Evolutionary conservation across 129 eudicot species (phyloP), one percentile per base, ranked within the genome.

Genomic region (Erigeron canadensis): DNA sequence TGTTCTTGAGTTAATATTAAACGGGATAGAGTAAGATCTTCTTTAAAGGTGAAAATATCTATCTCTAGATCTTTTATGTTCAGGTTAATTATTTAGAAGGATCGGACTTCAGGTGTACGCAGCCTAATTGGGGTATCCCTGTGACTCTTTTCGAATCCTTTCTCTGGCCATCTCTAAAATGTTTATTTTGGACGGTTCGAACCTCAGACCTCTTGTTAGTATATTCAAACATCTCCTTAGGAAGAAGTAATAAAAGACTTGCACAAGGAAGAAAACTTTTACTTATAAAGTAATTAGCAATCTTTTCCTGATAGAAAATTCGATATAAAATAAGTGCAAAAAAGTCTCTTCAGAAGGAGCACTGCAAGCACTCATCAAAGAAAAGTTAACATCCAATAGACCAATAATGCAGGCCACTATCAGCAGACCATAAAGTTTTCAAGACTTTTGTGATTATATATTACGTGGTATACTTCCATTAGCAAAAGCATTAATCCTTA

Each of bases 401-500:
- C n/a, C 71, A 47, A 42, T 17, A 70, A 70, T 17, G 56, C 6
- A 61, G 3, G 34, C 0, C 80, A 77, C 70, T 77, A 67, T 15
- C 34, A 78, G 63, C 81, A 40, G 74, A 59, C 73, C 63, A 71
- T 59, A 63, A 82, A 69, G 70, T 55, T 55, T 0, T 60, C 46
- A 69, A 8, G 17, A 74, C 40, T 73, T 45, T 48, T 53, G 58
- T 37, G 9, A 48, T 6, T 23, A 67, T 42, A 45, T 44, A 75
- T 71, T 39, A 28, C 55, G 37, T 67, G 80, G 82, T 77, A 69
- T 46, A 54, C 65, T 67, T 82, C 13, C 82, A 82, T 45, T 63
- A 73, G 57, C 59, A 69, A 72, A 73, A 77, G 73, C 59, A 74
- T 63, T 53, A 54, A 58, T 22, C 50, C 48, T 46, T 19, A 6